Conservation (phyloP, 148 eudicot species). For the Amaranthus palmeri region DNA sequence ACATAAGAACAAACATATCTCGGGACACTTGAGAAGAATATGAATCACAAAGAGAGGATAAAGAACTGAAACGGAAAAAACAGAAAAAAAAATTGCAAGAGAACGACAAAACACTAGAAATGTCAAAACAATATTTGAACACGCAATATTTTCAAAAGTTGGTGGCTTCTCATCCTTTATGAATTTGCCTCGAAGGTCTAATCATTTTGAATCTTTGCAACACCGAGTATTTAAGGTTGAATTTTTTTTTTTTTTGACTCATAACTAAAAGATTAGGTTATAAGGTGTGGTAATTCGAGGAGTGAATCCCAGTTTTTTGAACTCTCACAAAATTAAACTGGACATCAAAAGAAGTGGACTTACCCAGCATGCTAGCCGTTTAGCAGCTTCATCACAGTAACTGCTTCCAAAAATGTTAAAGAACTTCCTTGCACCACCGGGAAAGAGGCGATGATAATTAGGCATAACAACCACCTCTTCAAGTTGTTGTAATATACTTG, state of each 20-base stretch:
- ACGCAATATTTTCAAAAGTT: too few species aligned
- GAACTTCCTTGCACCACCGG: conserved; percentile 66
- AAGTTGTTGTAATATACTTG: conserved; percentile 80
- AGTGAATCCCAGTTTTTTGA: not conserved
- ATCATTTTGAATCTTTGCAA: not conserved
- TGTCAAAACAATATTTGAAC: too few species aligned
- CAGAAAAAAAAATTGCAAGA: too few species aligned
- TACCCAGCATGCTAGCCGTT: conserved; percentile 97
- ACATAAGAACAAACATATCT: too few species aligned
- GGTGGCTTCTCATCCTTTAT: too few species aligned
- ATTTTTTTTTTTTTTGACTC: not conserved
- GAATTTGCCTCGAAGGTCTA: not conserved
- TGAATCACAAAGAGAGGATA: too few species aligned
- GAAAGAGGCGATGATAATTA: conserved; percentile 85
- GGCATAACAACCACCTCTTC: conserved; percentile 97
- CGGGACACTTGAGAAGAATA: too few species aligned
- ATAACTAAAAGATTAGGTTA: not conserved
- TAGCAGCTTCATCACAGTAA: conserved; percentile 88
- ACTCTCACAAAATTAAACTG: not conserved
- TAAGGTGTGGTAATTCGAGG: not conserved
- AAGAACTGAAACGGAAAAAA: too few species aligned
- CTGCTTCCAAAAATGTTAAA: conserved; percentile 55
- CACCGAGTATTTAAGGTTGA: not conserved
- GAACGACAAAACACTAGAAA: too few species aligned
- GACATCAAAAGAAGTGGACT: conserved; percentile 19